Evolutionary conservation across 805 yeast species (phyloP), one percentile per base, ranked within the genome.

Genomic region (Candida coquimbonensis): DNA sequence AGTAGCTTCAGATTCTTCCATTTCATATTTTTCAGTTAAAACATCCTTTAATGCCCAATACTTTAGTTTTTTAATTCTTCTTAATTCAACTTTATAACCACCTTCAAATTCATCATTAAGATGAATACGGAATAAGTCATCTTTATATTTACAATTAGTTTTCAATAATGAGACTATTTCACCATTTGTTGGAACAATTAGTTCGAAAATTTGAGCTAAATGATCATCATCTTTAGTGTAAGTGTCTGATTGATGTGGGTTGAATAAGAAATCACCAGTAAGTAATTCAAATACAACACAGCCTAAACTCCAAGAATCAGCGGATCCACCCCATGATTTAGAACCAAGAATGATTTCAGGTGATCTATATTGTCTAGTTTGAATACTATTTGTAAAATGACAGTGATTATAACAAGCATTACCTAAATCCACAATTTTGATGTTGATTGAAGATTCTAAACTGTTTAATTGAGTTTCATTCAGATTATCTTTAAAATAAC

Each of bases 31-130:
- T 53, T 87, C 89, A 41, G 69, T 68, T 40, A 87, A 68, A 3
- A 88, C 95, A 46, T 75, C 79, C 44, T 71, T 68, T 52, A 88
- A 70, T 3, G 81, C 76, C 96, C 96, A 88, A 32, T 81, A 87
- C 62, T 83, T 83, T 48, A 88, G 68, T 58, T 77, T 80, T 44
- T 73, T 73, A 47, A 87, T 87, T 53, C 81, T 74, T 47, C 80
- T 74, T 52, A 87, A n/a, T 34, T 45, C 38, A 36, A 44, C 31
- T 17, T 39, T 24, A 25, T n/a, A 26, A 3, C 37, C 31, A 7
- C 38, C 36, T 24, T 42, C 43, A 13, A 26, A 64, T 5, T 73
- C 68, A 34, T 66, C 68, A 34, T 66, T 60, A 19, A 62, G 53
- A 44, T 66, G 67, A 16, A 62, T 63, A 48, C 77, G 68, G 53